These are phyloP conservation scores for Eutrema japonicum DNA, from an alignment of 345 rosid species.

Conservation along the genomic window DNA sequence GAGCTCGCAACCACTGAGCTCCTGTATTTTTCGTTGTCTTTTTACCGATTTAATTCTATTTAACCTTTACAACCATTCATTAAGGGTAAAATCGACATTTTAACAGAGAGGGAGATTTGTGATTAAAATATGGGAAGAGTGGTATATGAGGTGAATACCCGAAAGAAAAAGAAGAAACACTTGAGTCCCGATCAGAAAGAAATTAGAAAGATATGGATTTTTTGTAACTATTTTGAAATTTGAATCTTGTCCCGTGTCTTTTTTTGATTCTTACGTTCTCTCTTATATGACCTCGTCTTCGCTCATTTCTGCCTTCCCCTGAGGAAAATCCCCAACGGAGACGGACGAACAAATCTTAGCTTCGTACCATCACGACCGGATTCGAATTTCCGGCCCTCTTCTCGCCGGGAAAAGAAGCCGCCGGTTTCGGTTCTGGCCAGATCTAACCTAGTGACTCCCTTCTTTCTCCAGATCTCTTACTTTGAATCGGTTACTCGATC, in stretches of 20 bases:
- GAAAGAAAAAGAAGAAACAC: conserved; percentile 27
- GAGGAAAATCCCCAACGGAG: conserved; percentile 8
- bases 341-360: conserved; percentile 21
- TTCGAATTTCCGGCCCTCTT: conserved; percentile 29
- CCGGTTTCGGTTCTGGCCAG: conserved; percentile 31
- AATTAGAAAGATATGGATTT: conserved; percentile 16
- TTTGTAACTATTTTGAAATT: conserved; percentile 33
- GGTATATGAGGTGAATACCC: no score
- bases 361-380: conserved; percentile 22
- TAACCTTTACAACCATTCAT: no score
- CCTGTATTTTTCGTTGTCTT: no score
- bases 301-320: not conserved
- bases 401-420: conserved; percentile 21
- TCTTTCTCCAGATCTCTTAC: conserved; percentile 41
- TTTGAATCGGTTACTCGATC: conserved; percentile 1
- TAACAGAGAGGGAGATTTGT: no score
- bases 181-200: conserved; percentile 21
- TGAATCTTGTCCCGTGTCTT: conserved; percentile 35
- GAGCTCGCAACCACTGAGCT: no score
- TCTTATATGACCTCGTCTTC: conserved; percentile 38
- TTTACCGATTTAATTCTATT: no score
- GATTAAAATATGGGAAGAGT: no score
- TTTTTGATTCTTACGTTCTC: conserved; percentile 30
- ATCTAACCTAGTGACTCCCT: conserved; percentile 31
- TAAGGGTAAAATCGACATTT: no score